These are phyloP conservation scores for Fraxinus americana DNA, from an alignment of 257 asterid species.

Conservation along the genomic window DNA sequence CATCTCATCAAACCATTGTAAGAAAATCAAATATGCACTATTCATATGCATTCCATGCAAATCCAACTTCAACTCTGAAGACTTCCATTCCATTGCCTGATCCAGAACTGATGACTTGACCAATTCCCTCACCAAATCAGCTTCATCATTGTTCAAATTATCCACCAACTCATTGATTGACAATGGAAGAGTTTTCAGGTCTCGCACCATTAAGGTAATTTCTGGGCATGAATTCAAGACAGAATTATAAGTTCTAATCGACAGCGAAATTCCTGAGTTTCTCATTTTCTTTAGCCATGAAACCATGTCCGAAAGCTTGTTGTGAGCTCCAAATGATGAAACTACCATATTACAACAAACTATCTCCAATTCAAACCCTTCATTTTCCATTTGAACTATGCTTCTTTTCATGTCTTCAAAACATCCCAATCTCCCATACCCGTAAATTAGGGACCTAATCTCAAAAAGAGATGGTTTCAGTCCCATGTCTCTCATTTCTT, in stretches of 20 bases:
- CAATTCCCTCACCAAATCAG: conserved; percentile 54
- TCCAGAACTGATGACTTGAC: conserved; percentile 48
- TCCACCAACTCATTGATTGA: conserved; percentile 51
- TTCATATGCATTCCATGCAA: conserved; percentile 90
- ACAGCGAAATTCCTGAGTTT: conserved; percentile 38
- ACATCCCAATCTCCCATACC: conserved; percentile 72
- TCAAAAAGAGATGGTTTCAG: conserved; percentile 59
- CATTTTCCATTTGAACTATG: conserved; percentile 45
- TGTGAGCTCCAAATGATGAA: conserved; percentile 67
- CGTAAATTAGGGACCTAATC: conserved; percentile 59
- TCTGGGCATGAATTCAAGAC: conserved; percentile 71
- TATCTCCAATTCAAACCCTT: conserved; percentile 70
- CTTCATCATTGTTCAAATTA: conserved; percentile 48
- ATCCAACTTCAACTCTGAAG: conserved; percentile 72
- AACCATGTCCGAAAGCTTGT: conserved; percentile 54
- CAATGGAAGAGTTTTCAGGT: conserved; percentile 54
- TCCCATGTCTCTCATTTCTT: conserved; percentile 65
- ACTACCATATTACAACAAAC: conserved; percentile 80
- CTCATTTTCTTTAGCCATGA: conserved; percentile 69
- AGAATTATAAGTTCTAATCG: conserved; percentile 73
- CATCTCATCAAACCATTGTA: conserved; percentile 74
- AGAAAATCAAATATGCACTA: conserved; percentile 65
- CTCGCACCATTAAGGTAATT: conserved; percentile 46
- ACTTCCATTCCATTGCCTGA: conserved; percentile 55
- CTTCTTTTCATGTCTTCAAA: conserved; percentile 76